These are phyloP conservation scores for Alternaria sp. DNA, from an alignment of 2,329 filamentous ascomycete species.

Conservation along the genomic window DNA sequence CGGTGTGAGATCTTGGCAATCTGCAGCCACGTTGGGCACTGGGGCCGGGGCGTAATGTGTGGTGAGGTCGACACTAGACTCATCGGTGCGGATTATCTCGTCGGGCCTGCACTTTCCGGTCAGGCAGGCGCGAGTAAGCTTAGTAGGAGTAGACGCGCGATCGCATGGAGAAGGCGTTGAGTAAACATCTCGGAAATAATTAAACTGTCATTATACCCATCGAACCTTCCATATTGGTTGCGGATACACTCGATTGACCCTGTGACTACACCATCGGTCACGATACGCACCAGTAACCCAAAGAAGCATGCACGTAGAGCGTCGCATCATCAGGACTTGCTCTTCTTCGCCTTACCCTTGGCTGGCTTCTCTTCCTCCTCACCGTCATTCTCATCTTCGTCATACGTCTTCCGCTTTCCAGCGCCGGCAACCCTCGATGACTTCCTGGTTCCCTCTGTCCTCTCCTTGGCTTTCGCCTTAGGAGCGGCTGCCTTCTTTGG, in stretches of 20 bases:
- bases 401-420: constrained; percentile 31
- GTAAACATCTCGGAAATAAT: background rate
- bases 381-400: constrained; percentile 17
- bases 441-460: constrained; percentile 28
- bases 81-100: constrained; percentile 1
- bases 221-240: background rate
- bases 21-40: background rate
- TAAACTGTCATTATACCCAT: background rate
- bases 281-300: background rate
- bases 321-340: constrained; percentile 6
- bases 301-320: background rate
- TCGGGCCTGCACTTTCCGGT: background rate
- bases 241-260: background rate
- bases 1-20: constrained; percentile 19
- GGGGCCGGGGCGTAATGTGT: constrained; percentile 1
- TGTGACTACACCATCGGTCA: background rate
- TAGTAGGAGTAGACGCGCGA: background rate
- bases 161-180: background rate
- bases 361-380: constrained; percentile 20
- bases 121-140: constrained; percentile 2
- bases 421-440: constrained; percentile 23
- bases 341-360: constrained; percentile 26
- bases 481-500: background rate
- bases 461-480: constrained; percentile 23
- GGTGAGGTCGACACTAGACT: background rate